phyloP scores from a whole-genome alignment of 257 asterid genomes.

The Osmanthus fragrans region DNA sequence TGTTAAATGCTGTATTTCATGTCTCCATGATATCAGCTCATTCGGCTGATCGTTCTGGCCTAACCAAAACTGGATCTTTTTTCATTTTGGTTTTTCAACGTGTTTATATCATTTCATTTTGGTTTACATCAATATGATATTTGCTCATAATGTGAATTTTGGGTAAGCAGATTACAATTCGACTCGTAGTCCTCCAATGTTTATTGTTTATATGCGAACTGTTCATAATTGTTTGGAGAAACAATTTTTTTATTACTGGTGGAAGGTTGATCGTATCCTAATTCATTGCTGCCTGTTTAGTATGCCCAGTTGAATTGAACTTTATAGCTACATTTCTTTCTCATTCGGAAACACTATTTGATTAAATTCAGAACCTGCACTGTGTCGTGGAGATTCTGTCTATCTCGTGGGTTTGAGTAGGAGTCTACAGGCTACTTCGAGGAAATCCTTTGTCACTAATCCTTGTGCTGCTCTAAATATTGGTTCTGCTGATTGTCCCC shows the following conservation, averaged over 20 bases:
- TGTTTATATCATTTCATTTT: not conserved
- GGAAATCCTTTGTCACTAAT: slow-evolving; percentile 92
- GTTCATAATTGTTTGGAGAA: not conserved
- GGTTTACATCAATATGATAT: not conserved
- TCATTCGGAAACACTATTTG: slow-evolving; percentile 9
- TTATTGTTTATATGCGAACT: not conserved
- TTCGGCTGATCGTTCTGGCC: slow-evolving; percentile 4
- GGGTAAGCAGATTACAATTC: not conserved
- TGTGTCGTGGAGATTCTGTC: slow-evolving; percentile 98
- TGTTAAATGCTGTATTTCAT: not conserved
- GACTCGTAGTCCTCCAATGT: not conserved
- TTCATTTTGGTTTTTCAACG: not conserved
- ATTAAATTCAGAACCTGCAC: slow-evolving; percentile 68
- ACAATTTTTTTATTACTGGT: not conserved
- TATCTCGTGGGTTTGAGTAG: slow-evolving; percentile 91
- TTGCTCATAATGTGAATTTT: not conserved
- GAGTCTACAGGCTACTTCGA: slow-evolving; percentile 93
- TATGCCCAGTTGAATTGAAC: not conserved
- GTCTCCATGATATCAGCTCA: not conserved
- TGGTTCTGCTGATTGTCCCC: slow-evolving; percentile 91
- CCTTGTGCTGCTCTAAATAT: slow-evolving; percentile 90
- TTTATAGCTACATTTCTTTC: slow-evolving; percentile 12
- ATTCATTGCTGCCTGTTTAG: slow-evolving; percentile 22
- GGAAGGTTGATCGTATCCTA: not conserved
- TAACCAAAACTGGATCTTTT: not conserved